Evolutionary conservation across 2,329 filamentous ascomycete genomes (phyloP), one percentile per base, ranked within the genome.

Genomic region (Trichoderma sp.): DNA sequence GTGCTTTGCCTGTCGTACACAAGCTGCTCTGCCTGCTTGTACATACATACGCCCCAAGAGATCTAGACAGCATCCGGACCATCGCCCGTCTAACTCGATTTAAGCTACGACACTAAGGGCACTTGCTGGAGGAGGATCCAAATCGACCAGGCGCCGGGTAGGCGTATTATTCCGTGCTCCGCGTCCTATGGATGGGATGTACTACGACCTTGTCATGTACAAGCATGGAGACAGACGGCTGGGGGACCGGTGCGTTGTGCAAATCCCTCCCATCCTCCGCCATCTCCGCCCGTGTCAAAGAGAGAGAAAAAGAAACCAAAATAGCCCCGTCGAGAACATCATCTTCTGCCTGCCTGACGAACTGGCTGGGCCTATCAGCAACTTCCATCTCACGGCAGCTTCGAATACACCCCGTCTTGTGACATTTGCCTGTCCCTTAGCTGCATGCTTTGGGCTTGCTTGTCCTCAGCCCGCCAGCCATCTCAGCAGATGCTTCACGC

Each of bases 81-180:
- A 74, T 74, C 71, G 71, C 71, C 38, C 38, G 33, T 12, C 71
- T 63, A 67, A 33, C 63, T 74, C 29, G 71, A 67, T 66, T 66
- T 74, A 74, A 74, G 62, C 71, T 74, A 66, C 63, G 50, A 74
- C 71, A 74, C 71, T 67, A 74, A 24, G 63, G 35, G 31, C 45
- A 74, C 27, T 41, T 60, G 63, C 56, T 59, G 29, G 68, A 41
- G 60, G 31, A 59, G 45, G 66, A 69, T 69, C 66, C 66, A 69
- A 69, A 50, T 31, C 68, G 60, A 38, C 63, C 45, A 74, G 60
- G 31, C 41, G 62, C 56, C 50, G 33, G 63, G 62, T 41, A 60
- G 66, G 65, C 65, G 65, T 69, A 62, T 67, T 69, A 75, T 69
- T 64, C 73, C 73, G 69, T 65, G 69, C 45, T 65, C 69, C 60